phyloP scores from a whole-genome alignment of 2,329 filamentous ascomycete species.

The Bertia moriformis region DNA sequence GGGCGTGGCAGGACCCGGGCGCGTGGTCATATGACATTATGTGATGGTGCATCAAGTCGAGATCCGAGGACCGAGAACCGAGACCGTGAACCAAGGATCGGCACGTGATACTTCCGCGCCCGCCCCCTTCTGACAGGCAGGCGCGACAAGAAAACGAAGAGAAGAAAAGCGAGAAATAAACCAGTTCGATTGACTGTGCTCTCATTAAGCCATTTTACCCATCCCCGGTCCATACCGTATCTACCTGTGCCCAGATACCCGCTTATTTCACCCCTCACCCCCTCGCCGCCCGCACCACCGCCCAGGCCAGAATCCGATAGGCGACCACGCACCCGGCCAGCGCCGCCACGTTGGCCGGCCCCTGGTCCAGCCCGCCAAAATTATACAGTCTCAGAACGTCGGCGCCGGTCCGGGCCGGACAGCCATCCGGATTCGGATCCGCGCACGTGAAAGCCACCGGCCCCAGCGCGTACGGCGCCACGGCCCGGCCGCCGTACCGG shows the following conservation, averaged over 20 bases:
- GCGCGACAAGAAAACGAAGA: too few relatives aligned
- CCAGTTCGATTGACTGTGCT: too few relatives aligned
- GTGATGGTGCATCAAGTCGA: too few relatives aligned
- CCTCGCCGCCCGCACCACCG: slow-evolving; percentile 35
- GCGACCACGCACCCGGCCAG: slow-evolving; percentile 48
- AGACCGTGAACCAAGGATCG: too few relatives aligned
- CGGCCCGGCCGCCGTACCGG: slow-evolving; percentile 52
- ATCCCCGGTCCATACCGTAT: too few relatives aligned
- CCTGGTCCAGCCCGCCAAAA: slow-evolving; percentile 31
- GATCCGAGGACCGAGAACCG: too few relatives aligned
- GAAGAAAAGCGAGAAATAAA: too few relatives aligned
- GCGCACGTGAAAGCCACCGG: slow-evolving; percentile 50
- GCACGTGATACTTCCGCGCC: too few relatives aligned
- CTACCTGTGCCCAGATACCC: slow-evolving; percentile 4
- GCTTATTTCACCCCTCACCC: slow-evolving; percentile 41
- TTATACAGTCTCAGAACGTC: slow-evolving; percentile 56
- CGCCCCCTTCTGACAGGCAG: too few relatives aligned
- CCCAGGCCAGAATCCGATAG: slow-evolving; percentile 52
- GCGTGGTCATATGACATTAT: too few relatives aligned
- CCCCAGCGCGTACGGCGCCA: slow-evolving; percentile 50
- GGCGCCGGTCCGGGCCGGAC: slow-evolving; percentile 50
- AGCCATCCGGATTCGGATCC: slow-evolving; percentile 45
- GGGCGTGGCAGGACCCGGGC: too few relatives aligned
- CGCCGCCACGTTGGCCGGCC: slow-evolving; percentile 43
- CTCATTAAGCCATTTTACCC: too few relatives aligned